Base-by-base conservation (phyloP, 106 monocot genomes). In the Acanthochlamys bracteata region DNA sequence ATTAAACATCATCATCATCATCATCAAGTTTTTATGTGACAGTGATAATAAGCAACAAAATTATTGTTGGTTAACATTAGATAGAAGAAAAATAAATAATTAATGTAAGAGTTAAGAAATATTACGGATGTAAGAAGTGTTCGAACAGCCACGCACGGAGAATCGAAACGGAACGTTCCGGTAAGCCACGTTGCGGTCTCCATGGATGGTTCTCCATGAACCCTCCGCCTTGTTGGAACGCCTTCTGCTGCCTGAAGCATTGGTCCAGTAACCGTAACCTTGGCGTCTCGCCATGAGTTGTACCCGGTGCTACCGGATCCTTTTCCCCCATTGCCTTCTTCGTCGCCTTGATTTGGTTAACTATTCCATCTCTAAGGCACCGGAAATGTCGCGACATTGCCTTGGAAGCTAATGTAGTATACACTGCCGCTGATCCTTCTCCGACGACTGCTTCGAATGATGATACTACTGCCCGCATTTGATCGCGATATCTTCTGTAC, bases 131-230 rank as follows among this genome's bases (percentile, higher is more conserved):
- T 19, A 93, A 86, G 64, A 93, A 93, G 55, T 93, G 93, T 53
- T 93, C 93, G 66, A 93, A 93, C 57, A 89, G 86, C 93, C 93
- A 93, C 39, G 93, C 85, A 7, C 93, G 76, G 7, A 93, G 85
- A 33, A 89, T 59, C 8, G 80, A 74, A 8, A 93, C 93, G 7
- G 89, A 71, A 20, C 86, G 70, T 33, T 93, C 89, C 0, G 93
- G 89, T 11, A 93, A 72, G n/a, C 93, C 93, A 16, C 89, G 69
- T 69, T 93, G 93, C 4, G 93, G 93, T 41, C 93, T 53, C 89
- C 93, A 93, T 0, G 93, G 85, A 22, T 86, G 78, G 62, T 45
- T 68, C 64, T 90, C 88, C 80, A 83, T 73, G 45, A 60, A 54
- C 9, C 80, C 90, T 6, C 80, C 90, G 10, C 51, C 69, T 56